Base-by-base conservation (phyloP, 1,284 basidiomycete genomes). In the Hortiboletus rubellus region DNA sequence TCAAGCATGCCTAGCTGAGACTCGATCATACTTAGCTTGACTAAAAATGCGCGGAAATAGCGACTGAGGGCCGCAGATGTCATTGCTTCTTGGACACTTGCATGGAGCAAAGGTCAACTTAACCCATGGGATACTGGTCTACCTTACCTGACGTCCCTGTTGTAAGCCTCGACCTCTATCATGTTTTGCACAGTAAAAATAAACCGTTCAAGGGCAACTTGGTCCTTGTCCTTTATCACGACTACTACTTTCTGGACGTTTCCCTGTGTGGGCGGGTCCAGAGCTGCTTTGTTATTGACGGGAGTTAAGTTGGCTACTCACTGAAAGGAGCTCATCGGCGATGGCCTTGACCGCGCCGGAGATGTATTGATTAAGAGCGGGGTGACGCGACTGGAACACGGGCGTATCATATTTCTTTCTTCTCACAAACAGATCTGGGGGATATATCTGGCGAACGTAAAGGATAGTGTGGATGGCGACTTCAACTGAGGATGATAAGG, bases 401-500 rank as follows among this genome's bases (percentile, higher is more conserved):
- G 93, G 88, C 0, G 89, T 89, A 53, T 92, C 86, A 73, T 95
- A 96, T 70, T 94, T 95, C 72, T 90, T 89, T 49, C 92, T 82
- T 48, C 93, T 83, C 27, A 89, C 80, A 70, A 98, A 98, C 14
- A 96, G 79, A 37, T 92, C 91, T 10, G 86, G 79, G 0, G 96
- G 96, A 66, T 98, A 98, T 47, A 98, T 82, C 60, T 89, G 86
- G 27, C 96, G 87, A 27, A 95, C 85, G 67, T 92, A 96, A 2
- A 98, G 81, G 58, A 98, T 92, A 2, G 89, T 90, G 70, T 98
- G 95, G 57, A 97, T 87, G 2, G 92, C 91, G 27, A 96, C 91
- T 72, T 98, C 96, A 64, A 98, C 94, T 96, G 60, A 9, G 36
- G 37, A 18, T 53, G 38, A 51, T 62, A 8, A 59, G 62, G 27